Percentiles rank a stretch among this genome's conserved stretches.
Conservation (phyloP, 1,284 basidiomycete genomes). For the Heterobasidion irregulare region DNA sequence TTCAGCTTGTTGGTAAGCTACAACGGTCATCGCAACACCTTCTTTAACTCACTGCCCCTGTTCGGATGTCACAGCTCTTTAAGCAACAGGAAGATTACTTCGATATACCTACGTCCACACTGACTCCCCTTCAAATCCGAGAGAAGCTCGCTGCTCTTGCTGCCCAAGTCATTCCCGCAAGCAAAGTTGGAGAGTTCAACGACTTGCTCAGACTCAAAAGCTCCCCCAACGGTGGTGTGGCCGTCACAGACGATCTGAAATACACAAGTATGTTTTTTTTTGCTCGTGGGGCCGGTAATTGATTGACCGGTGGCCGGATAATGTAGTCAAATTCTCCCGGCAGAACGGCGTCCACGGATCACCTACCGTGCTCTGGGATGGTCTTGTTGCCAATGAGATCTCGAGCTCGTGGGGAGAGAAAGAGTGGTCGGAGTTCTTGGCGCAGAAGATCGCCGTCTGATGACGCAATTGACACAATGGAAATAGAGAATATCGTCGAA, state of each 20-base stretch:
- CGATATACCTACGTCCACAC: slow-evolving; percentile 65
- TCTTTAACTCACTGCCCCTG: slow-evolving; percentile 1
- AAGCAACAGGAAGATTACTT: slow-evolving; percentile 70
- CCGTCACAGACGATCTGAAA: slow-evolving; percentile 79
- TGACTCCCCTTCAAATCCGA: slow-evolving; percentile 69
- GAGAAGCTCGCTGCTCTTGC: slow-evolving; percentile 64
- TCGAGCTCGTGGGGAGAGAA: slow-evolving; percentile 78
- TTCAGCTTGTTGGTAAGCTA: slow-evolving; percentile 58
- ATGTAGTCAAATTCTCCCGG: slow-evolving; percentile 75
- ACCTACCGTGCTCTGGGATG: slow-evolving; percentile 83
- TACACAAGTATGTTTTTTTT: slow-evolving; percentile 54
- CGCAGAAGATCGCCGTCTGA: slow-evolving; percentile 43
- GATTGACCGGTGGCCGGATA: not conserved
- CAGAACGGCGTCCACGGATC: slow-evolving; percentile 93
- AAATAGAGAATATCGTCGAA: too few species aligned
- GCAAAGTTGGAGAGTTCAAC: slow-evolving; percentile 42
- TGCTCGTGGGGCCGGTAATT: not conserved
- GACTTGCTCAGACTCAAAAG: slow-evolving; percentile 60
- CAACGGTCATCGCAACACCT: slow-evolving; percentile 4
- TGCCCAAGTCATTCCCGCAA: slow-evolving; percentile 30
- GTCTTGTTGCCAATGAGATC: slow-evolving; percentile 71
- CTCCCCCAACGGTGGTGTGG: slow-evolving; percentile 66
- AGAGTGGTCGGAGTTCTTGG: slow-evolving; percentile 84
- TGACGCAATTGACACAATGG: not conserved
- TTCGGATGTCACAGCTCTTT: slow-evolving; percentile 48